Percentiles rank a stretch among this genome's conserved stretches.
phyloP scores from a whole-genome alignment of 2,329 filamentous ascomycete genomes.

The Monosporascus ibericus region DNA sequence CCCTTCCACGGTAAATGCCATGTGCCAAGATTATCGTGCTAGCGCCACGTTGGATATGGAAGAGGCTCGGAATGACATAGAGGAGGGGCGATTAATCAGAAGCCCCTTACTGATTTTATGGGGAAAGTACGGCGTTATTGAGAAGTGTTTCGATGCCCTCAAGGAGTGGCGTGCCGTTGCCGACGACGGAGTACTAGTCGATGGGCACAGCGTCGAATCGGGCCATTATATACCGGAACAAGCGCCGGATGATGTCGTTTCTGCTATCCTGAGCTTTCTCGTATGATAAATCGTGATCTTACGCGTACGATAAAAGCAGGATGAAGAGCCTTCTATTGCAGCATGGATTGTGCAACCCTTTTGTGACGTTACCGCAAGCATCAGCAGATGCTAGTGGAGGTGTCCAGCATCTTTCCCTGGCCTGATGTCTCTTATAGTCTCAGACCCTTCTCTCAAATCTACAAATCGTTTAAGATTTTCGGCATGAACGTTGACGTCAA shows the following conservation, averaged over 20 bases:
- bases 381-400: too few relatives aligned
- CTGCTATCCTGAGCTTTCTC: conserved; percentile 34
- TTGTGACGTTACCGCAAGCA: too few relatives aligned
- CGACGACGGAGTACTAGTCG: conserved; percentile 26
- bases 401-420: too few relatives aligned
- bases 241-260: conserved; percentile 38
- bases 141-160: conserved; percentile 41
- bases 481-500: too few relatives aligned
- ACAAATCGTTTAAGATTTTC: too few relatives aligned
- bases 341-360: too few relatives aligned
- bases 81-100: conserved; percentile 34
- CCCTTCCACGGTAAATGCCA: conserved; percentile 35
- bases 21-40: conserved; percentile 52
- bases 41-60: conserved; percentile 46
- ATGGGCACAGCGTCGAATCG: conserved; percentile 37
- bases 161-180: conserved; percentile 45
- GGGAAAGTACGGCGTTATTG: conserved; percentile 42
- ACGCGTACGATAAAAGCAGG: neutral
- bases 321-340: neutral
- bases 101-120: conserved; percentile 45
- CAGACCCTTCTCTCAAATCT: too few relatives aligned
- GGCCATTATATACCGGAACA: conserved; percentile 48
- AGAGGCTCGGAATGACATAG: conserved; percentile 39
- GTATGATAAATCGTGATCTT: conserved; percentile 4
- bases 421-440: too few relatives aligned